Conservation (phyloP, 176 grass and related monocot species). For the Calamus simplicifolius region DNA sequence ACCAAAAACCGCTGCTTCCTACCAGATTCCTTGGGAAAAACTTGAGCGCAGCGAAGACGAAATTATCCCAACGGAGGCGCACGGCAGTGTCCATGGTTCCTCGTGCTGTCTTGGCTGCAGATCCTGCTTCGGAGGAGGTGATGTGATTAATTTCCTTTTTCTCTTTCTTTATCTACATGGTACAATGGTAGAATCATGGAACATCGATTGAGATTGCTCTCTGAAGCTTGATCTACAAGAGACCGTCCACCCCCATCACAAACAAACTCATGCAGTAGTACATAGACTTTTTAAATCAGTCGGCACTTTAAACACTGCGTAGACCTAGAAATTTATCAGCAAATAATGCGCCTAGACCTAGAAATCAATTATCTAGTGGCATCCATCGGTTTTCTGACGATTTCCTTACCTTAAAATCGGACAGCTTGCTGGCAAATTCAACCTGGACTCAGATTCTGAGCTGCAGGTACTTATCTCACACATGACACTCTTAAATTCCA, state of each 20-base stretch:
- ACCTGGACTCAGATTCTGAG: constrained; percentile 67
- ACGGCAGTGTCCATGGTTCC: constrained; percentile 7
- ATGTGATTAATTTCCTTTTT: not conserved
- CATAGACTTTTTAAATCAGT: too few species aligned
- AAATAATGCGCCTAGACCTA: too few species aligned
- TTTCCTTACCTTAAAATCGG: not conserved
- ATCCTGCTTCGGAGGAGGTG: constrained; percentile 42
- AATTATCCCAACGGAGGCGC: constrained; percentile 10
- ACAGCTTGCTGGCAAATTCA: constrained; percentile 59
- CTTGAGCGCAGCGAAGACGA: constrained; percentile 11
- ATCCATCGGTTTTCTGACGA: constrained; percentile 4
- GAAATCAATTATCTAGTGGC: too few species aligned
- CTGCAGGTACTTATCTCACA: constrained; percentile 42
- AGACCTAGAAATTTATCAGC: too few species aligned
- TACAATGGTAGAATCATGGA: too few species aligned
- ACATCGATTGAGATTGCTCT: too few species aligned
- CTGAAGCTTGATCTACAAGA: too few species aligned
- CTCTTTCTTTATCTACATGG: not conserved
- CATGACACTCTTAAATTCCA: constrained; percentile 1
- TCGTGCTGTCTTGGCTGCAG: constrained; percentile 26
- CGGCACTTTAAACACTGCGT: too few species aligned
- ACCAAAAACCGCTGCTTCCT: constrained; percentile 6
- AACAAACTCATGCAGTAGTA: too few species aligned
- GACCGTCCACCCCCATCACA: too few species aligned
- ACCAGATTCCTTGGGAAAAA: constrained; percentile 25